These are phyloP conservation scores for Debaryomyces maramus DNA, from an alignment of 805 yeast genomes.

Conservation along the genomic window DNA sequence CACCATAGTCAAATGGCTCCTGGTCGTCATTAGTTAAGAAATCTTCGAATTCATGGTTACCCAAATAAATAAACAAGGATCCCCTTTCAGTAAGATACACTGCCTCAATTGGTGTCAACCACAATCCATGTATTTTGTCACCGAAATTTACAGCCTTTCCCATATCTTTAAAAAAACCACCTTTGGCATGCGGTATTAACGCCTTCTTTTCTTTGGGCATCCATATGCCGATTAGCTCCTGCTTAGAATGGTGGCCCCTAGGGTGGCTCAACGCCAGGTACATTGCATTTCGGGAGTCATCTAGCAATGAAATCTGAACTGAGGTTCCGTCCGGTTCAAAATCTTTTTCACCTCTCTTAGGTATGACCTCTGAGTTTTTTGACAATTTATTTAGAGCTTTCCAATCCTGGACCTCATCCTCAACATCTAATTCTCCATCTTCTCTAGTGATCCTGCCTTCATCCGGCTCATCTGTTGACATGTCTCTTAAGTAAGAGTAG, in stretches of 20 bases:
- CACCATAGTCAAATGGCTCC: slow-evolving; percentile 21
- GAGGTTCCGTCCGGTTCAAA: slow-evolving; percentile 78
- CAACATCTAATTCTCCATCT: slow-evolving; percentile 11
- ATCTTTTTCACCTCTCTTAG: slow-evolving; percentile 82
- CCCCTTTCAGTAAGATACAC: slow-evolving; percentile 84
- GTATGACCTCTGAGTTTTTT: slow-evolving; percentile 22
- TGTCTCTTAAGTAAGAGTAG: not conserved
- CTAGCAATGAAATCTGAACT: slow-evolving; percentile 48
- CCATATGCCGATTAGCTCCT: slow-evolving; percentile 53
- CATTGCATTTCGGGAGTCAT: slow-evolving; percentile 67
- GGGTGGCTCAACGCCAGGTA: slow-evolving; percentile 57
- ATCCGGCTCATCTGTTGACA: not conserved
- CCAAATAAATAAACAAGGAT: slow-evolving; percentile 31
- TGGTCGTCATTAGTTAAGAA: slow-evolving; percentile 18
- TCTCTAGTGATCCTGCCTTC: slow-evolving; percentile 3
- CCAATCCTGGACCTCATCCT: slow-evolving; percentile 40
- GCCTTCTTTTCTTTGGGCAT: slow-evolving; percentile 24
- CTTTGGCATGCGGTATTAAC: slow-evolving; percentile 53
- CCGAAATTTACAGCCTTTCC: slow-evolving; percentile 52
- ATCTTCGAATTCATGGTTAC: slow-evolving; percentile 17
- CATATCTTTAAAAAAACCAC: slow-evolving; percentile 70
- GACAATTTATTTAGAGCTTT: slow-evolving; percentile 13
- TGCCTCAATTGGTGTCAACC: slow-evolving; percentile 66
- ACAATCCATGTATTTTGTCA: slow-evolving; percentile 29
- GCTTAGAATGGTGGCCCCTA: slow-evolving; percentile 52